Evolutionary conservation across 768 basidiomycete genomes (phyloP).

Genomic region (Tulasnella sp.): DNA sequence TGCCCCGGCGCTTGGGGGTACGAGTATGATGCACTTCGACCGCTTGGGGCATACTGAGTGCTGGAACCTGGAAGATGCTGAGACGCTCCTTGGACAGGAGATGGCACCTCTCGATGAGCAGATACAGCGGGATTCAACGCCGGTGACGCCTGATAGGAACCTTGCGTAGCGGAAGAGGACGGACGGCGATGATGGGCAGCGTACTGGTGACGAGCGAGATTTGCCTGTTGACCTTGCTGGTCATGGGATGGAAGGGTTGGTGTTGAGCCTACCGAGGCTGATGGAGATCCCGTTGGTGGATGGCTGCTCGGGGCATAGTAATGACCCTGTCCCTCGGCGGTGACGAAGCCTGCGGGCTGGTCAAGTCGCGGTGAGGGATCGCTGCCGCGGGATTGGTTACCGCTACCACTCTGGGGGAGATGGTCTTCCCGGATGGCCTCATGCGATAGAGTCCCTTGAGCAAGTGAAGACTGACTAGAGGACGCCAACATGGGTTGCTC

Average conservation of each 20-base stretch:
- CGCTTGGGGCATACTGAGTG: neutral
- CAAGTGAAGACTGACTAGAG: neutral
- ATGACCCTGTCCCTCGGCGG: neutral
- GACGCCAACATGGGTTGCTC: neutral
- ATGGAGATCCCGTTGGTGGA: neutral
- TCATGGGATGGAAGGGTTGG: neutral
- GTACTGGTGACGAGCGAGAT: neutral
- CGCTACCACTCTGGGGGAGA: neutral
- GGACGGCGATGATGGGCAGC: neutral
- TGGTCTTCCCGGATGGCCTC: neutral
- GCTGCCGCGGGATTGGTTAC: neutral
- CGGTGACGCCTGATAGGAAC: neutral
- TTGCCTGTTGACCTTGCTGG: neutral
- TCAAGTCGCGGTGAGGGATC: conserved; percentile 1
- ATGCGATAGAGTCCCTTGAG: neutral
- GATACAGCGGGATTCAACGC: neutral
- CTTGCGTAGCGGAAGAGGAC: neutral
- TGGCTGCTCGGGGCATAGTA: neutral
- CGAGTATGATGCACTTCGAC: neutral
- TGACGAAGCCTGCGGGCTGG: neutral
- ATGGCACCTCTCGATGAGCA: neutral
- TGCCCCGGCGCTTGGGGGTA: neutral
- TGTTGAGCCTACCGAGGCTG: neutral
- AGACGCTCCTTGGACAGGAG: neutral
- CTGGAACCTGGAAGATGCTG: neutral